Conservation (phyloP, 1,139 yeast species). For the Citeromyces hawaiiensis region DNA sequence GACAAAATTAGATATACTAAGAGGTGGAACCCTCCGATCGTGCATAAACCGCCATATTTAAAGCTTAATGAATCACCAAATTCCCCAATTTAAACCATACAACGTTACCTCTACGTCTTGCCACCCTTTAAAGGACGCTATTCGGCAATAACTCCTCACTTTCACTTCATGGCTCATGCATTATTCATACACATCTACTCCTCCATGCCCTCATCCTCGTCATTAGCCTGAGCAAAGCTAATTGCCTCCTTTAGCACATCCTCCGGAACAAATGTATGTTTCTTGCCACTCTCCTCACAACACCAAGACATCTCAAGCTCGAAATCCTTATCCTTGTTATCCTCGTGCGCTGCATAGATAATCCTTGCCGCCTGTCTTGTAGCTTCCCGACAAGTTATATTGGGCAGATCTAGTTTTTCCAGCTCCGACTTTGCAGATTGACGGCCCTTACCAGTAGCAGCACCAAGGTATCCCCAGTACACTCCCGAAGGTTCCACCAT, state of each 20-base stretch:
- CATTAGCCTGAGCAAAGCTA: slow-evolving; percentile 68
- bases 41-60: too few species aligned
- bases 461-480: slow-evolving; percentile 92
- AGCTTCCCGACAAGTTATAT: slow-evolving; percentile 65
- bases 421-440: slow-evolving; percentile 93
- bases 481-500: slow-evolving; percentile 98
- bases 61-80: too few species aligned
- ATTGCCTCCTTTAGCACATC: slow-evolving; percentile 73
- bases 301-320: slow-evolving; percentile 93
- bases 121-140: too few species aligned
- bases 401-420: slow-evolving; percentile 73
- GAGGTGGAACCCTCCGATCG: too few species aligned
- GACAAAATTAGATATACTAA: too few species aligned
- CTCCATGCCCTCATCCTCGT: slow-evolving; percentile 60
- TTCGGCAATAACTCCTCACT: too few species aligned
- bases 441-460: slow-evolving; percentile 97
- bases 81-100: too few species aligned
- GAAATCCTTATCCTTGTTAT: slow-evolving; percentile 92
- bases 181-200: slow-evolving; percentile 27
- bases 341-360: slow-evolving; percentile 91
- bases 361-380: slow-evolving; percentile 90
- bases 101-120: too few species aligned
- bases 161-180: too few species aligned
- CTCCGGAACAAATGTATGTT: slow-evolving; percentile 68
- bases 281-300: slow-evolving; percentile 66